These are phyloP conservation scores for Fremontodendron californicum DNA, from an alignment of 345 rosid species.

Conservation along the genomic window DNA sequence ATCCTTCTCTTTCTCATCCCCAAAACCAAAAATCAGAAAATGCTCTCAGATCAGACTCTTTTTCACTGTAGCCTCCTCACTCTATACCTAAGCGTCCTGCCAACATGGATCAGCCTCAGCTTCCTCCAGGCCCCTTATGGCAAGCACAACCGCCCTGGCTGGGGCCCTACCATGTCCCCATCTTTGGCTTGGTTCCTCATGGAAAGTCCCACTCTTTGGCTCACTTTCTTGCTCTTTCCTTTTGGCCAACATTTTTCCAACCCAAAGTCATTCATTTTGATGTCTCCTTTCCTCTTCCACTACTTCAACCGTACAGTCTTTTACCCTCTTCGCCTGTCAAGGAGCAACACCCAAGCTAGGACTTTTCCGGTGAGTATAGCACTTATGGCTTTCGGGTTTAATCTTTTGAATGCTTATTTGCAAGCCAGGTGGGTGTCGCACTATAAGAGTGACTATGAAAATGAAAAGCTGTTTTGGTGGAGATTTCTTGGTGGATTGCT, in stretches of 20 bases:
- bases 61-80: constrained; percentile 48
- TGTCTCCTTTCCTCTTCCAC: constrained; percentile 68
- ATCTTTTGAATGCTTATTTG: constrained; percentile 62
- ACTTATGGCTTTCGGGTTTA: constrained; percentile 59
- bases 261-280: constrained; percentile 53
- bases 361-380: constrained; percentile 59
- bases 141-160: constrained; percentile 82
- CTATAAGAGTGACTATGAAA: constrained; percentile 50
- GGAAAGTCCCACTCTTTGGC: constrained; percentile 88
- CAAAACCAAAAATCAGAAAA: constrained; percentile 14
- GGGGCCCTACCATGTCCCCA: constrained; percentile 80
- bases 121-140: constrained; percentile 93
- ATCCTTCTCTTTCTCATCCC: neutral
- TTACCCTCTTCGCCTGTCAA: constrained; percentile 69
- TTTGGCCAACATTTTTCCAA: constrained; percentile 53
- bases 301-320: constrained; percentile 72
- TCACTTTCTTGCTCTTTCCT: constrained; percentile 66
- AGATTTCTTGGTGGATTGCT: constrained; percentile 43
- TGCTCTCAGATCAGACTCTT: constrained; percentile 47
- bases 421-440: constrained; percentile 87
- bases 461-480: constrained; percentile 51
- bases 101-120: constrained; percentile 55
- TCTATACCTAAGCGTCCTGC: constrained; percentile 60
- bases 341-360: neutral
- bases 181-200: constrained; percentile 88